phyloP scores from a whole-genome alignment of 2,329 filamentous ascomycete species.

The Aureobasidium mangrovei region DNA sequence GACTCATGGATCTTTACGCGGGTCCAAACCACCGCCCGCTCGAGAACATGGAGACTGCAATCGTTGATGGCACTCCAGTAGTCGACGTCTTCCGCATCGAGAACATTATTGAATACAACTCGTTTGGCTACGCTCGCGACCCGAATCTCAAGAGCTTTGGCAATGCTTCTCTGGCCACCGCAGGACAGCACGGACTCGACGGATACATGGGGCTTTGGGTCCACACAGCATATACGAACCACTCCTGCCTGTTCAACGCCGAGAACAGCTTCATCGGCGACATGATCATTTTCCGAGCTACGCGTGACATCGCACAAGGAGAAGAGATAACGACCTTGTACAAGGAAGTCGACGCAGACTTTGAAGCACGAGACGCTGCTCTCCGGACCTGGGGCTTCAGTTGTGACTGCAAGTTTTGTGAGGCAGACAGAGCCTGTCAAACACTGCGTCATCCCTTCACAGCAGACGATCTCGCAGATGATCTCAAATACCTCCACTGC shows the following conservation, averaged over 20 bases:
- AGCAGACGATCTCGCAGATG: too few species aligned
- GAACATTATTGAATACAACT: constrained; percentile 34
- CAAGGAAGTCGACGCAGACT: constrained; percentile 16
- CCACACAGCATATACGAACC: constrained; percentile 43
- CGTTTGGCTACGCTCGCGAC: constrained; percentile 3
- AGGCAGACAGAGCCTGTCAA: constrained; percentile 9
- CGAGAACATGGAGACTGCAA: not conserved
- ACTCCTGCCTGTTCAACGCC: constrained; percentile 43
- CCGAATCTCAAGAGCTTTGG: not conserved
- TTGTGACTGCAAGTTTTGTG: constrained; percentile 36
- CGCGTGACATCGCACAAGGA: constrained; percentile 32
- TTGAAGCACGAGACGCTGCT: constrained; percentile 26
- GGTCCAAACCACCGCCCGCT: constrained; percentile 14
- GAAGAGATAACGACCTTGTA: constrained; percentile 36
- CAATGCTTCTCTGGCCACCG: not conserved
- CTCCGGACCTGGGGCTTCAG: constrained; percentile 34
- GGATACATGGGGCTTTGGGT: constrained; percentile 2
- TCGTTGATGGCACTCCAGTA: constrained; percentile 4
- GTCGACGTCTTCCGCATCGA: constrained; percentile 26
- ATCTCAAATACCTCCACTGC: not conserved
- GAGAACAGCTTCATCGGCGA: constrained; percentile 46
- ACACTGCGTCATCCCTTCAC: not conserved
- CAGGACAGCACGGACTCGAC: not conserved
- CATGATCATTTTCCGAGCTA: constrained; percentile 43
- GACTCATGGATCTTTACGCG: constrained; percentile 18